phyloP scores from a whole-genome alignment of 2,329 filamentous ascomycete genomes.

The Byssothecium circinans region DNA sequence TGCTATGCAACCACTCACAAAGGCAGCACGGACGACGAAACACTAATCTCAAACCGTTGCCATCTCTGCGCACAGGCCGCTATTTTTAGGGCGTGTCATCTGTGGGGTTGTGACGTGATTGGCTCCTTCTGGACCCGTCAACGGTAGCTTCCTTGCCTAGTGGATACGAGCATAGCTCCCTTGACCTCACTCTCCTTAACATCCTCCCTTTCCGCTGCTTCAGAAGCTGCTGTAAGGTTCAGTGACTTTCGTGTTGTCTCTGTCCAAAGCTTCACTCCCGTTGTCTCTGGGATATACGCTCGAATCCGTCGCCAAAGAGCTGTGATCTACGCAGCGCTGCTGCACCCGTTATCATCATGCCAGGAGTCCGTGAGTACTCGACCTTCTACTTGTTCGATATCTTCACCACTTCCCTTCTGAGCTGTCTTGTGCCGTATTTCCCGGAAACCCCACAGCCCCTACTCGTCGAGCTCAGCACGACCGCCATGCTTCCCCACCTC shows the following conservation, averaged over 20 bases:
- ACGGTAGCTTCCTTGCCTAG: slow-evolving; percentile 1
- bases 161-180: slow-evolving; percentile 15
- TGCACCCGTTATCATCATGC: slow-evolving; percentile 31
- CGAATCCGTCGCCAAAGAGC: background rate
- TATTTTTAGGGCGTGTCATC: slow-evolving; percentile 22
- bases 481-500: too few species aligned
- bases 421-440: too few species aligned
- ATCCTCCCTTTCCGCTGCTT: slow-evolving; percentile 7
- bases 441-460: background rate
- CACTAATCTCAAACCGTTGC: slow-evolving; percentile 15
- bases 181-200: slow-evolving; percentile 3
- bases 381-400: slow-evolving; percentile 5
- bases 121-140: slow-evolving; percentile 6
- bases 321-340: background rate
- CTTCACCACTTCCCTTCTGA: slow-evolving; percentile 8
- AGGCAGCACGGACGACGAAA: slow-evolving; percentile 16
- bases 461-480: too few species aligned
- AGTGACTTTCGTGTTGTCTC: too few species aligned
- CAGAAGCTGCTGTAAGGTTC: slow-evolving; percentile 4
- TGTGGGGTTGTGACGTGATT: slow-evolving; percentile 19
- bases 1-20: slow-evolving; percentile 4
- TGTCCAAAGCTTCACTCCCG: too few species aligned
- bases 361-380: slow-evolving; percentile 43
- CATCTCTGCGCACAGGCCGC: slow-evolving; percentile 13
- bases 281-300: too few species aligned